A percentile compares a stretch with the other conserved stretches of the same genome.
phyloP scores from a whole-genome alignment of 2,329 filamentous ascomycete species.

The Curvularia sp. region DNA sequence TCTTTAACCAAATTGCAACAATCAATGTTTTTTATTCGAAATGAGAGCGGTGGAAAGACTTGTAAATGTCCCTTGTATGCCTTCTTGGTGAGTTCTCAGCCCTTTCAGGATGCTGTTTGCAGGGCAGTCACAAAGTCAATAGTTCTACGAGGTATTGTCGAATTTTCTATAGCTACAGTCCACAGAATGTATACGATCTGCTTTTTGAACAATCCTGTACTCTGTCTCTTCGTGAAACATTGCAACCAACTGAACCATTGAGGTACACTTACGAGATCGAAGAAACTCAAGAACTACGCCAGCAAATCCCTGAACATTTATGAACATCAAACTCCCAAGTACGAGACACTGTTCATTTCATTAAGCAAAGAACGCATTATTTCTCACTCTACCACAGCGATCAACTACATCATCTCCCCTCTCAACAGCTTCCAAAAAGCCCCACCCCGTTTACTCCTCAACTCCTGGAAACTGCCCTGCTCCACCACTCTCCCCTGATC shows the following conservation, averaged over 20 bases:
- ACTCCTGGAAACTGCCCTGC: slow-evolving; percentile 68
- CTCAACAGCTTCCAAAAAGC: slow-evolving; percentile 49
- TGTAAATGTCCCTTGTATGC: neutral
- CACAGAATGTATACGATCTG: slow-evolving; percentile 4
- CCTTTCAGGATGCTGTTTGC: neutral
- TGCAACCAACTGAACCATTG: neutral
- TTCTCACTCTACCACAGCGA: neutral
- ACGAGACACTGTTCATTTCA: neutral
- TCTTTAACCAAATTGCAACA: slow-evolving; percentile 10
- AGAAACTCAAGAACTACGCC: neutral
- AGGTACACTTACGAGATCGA: neutral
- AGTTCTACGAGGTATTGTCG: neutral
- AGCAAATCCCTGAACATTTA: neutral
- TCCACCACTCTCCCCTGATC: slow-evolving; percentile 73
- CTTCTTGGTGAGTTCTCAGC: neutral
- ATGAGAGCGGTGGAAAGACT: neutral
- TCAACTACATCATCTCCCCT: slow-evolving; percentile 37
- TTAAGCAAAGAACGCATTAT: neutral
- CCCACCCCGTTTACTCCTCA: slow-evolving; percentile 52
- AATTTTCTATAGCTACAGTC: neutral
- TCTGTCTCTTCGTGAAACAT: neutral
- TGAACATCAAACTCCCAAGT: neutral
- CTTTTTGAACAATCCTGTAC: neutral
- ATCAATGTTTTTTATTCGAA: neutral
- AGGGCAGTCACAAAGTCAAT: neutral